phyloP scores from a whole-genome alignment of 2,329 filamentous ascomycete genomes.

The Aspergillus proliferans region DNA sequence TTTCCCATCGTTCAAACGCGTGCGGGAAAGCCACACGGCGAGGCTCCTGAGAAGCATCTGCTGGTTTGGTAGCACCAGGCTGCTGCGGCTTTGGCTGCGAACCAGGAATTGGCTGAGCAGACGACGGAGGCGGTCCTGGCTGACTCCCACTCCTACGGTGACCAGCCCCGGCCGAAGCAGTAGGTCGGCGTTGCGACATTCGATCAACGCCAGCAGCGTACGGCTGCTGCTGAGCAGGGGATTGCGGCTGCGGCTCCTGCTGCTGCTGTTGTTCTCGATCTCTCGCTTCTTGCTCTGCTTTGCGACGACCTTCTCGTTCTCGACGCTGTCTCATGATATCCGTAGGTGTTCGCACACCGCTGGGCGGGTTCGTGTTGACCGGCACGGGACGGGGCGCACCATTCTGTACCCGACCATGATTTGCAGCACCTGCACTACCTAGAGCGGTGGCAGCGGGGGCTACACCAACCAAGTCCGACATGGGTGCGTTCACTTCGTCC shows the following conservation, averaged over 20 bases:
- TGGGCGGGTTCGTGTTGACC: constrained; percentile 44
- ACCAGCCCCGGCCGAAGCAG: background rate
- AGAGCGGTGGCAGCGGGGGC: constrained; percentile 34
- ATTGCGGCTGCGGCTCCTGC: constrained; percentile 23
- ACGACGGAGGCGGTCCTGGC: constrained; percentile 10
- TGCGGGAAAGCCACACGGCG: constrained; percentile 75
- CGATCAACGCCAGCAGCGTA: constrained; percentile 3
- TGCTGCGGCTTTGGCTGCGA: constrained; percentile 21
- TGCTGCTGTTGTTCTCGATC: constrained; percentile 45
- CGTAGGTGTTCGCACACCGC: constrained; percentile 71
- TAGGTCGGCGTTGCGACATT: background rate
- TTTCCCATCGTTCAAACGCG: constrained; percentile 97
- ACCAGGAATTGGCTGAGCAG: constrained; percentile 14
- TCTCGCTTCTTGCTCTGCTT: constrained; percentile 60
- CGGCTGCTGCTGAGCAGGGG: constrained; percentile 8
- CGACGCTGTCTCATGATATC: constrained; percentile 86
- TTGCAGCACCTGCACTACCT: constrained; percentile 25
- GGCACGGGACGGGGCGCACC: constrained; percentile 51
- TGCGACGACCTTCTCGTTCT: constrained; percentile 66
- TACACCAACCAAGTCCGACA: constrained; percentile 74
- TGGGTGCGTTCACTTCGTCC: constrained; percentile 81
- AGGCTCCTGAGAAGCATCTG: constrained; percentile 21
- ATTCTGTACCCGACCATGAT: constrained; percentile 53
- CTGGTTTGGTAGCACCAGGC: constrained; percentile 18
- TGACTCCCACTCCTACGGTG: constrained; percentile 2